phyloP scores from a whole-genome alignment of 2,329 filamentous ascomycete genomes.

The Trichoderma atrobrunneum region DNA sequence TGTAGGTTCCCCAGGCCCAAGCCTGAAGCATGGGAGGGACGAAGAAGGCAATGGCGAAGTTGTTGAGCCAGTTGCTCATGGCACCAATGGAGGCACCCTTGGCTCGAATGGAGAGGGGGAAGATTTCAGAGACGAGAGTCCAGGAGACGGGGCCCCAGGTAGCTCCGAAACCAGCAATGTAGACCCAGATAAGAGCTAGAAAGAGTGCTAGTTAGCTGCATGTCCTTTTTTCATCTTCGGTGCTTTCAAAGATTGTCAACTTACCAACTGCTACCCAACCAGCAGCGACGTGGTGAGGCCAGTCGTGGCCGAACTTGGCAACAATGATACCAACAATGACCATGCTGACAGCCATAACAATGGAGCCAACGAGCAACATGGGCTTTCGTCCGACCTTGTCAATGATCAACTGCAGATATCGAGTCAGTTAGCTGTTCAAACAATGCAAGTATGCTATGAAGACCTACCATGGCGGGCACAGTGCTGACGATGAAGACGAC shows the following conservation, averaged over 20 bases:
- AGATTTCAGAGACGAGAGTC: conserved; percentile 73
- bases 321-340: conserved; percentile 70
- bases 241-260: not conserved
- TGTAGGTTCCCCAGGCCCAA: conserved; percentile 69
- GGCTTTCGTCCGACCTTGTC: conserved; percentile 63
- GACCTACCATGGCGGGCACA: conserved; percentile 54
- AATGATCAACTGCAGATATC: conserved; percentile 48
- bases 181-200: conserved; percentile 67
- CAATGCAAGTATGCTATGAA: not conserved
- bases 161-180: conserved; percentile 72
- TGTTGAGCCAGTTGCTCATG: conserved; percentile 63
- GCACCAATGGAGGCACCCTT: conserved; percentile 70
- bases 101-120: conserved; percentile 66
- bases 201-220: not conserved
- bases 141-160: conserved; percentile 72
- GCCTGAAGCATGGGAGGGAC: conserved; percentile 64
- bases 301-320: conserved; percentile 58
- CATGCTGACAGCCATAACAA: conserved; percentile 69
- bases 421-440: not conserved
- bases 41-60: conserved; percentile 60
- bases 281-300: conserved; percentile 54
- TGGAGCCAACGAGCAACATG: conserved; percentile 60
- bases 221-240: not conserved
- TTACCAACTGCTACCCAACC: conserved; percentile 63
- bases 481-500: conserved; percentile 68